Evolutionary conservation across 176 grass and related monocot species (phyloP).

Genomic region (Otatea glauca): DNA sequence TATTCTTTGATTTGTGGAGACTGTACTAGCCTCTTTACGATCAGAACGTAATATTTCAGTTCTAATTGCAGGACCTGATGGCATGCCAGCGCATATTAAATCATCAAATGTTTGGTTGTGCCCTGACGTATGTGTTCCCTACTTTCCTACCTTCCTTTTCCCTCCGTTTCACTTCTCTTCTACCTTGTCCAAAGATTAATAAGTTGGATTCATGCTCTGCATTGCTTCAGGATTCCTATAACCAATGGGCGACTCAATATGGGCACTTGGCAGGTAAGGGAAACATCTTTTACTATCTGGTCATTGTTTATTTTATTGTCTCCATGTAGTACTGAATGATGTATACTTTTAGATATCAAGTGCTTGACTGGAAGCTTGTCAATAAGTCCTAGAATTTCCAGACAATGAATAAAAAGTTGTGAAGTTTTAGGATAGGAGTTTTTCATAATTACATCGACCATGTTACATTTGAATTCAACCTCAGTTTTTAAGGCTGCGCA

Average conservation of each 20-base stretch:
- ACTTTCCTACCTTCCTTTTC: background rate
- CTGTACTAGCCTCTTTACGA: background rate
- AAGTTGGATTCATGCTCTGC: background rate
- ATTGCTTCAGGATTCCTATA: constrained; percentile 82
- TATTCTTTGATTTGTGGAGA: constrained; percentile 16
- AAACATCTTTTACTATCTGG: constrained; percentile 20
- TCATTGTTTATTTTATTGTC: background rate
- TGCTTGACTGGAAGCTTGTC: background rate
- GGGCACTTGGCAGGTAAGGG: constrained; percentile 92
- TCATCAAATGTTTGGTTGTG: constrained; percentile 99
- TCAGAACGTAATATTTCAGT: constrained; percentile 26
- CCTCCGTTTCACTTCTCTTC: constrained; percentile 6
- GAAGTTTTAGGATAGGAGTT: background rate
- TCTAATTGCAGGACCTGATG: constrained; percentile 87
- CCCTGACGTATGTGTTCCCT: constrained; percentile 67
- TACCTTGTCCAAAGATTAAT: constrained; percentile 18
- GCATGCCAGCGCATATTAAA: constrained; percentile 99
- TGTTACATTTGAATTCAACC: background rate
- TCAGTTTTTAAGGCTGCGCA: background rate
- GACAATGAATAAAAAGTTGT: background rate
- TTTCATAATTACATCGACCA: background rate
- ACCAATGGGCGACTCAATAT: constrained; percentile 87
- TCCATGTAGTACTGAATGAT: background rate
- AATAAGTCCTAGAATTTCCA: background rate
- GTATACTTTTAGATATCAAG: background rate